Conservation (phyloP, 108 stramenopile genomes). For the Discostella stelligeroides region DNA sequence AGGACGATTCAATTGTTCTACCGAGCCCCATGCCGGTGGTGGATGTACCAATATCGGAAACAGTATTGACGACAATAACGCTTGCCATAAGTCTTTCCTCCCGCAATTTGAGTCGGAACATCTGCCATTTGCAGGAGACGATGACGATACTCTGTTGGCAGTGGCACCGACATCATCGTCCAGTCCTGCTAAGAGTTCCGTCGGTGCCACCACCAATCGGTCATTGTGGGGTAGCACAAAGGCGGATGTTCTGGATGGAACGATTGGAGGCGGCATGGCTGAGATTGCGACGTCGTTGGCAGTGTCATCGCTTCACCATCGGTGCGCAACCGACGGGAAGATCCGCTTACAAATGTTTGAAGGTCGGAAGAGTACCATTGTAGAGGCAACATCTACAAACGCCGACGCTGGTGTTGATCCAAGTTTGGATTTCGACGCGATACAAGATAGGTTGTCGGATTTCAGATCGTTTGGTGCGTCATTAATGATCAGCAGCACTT, state of each 20-base stretch:
- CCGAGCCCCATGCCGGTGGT: neutral
- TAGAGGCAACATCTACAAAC: neutral
- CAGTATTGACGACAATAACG: neutral
- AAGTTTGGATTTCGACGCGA: slow-evolving; percentile 22
- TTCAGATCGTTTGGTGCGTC: slow-evolving; percentile 34
- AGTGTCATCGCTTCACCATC: slow-evolving; percentile 44
- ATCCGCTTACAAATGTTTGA: slow-evolving; percentile 50
- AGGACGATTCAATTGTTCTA: neutral
- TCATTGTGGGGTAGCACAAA: slow-evolving; percentile 36
- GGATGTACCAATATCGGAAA: neutral
- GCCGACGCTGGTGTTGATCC: neutral
- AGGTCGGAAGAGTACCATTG: neutral
- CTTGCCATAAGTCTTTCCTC: neutral
- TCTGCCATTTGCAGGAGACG: slow-evolving; percentile 53
- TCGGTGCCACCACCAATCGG: slow-evolving; percentile 19
- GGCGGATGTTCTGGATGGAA: slow-evolving; percentile 6
- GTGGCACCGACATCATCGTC: slow-evolving; percentile 3
- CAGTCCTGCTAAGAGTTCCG: slow-evolving; percentile 12
- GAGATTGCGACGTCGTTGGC: slow-evolving; percentile 35
- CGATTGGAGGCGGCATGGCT: slow-evolving; percentile 24
- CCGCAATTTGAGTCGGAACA: slow-evolving; percentile 32
- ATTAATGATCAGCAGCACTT: slow-evolving; percentile 32
- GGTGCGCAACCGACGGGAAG: slow-evolving; percentile 44
- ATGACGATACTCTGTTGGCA: slow-evolving; percentile 29
- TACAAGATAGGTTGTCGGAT: slow-evolving; percentile 45